Percentiles rank a stretch among this genome's conserved stretches.
phyloP scores from a whole-genome alignment of 805 yeast genomes.

The Vanderwaltozyma verrucispora region DNA sequence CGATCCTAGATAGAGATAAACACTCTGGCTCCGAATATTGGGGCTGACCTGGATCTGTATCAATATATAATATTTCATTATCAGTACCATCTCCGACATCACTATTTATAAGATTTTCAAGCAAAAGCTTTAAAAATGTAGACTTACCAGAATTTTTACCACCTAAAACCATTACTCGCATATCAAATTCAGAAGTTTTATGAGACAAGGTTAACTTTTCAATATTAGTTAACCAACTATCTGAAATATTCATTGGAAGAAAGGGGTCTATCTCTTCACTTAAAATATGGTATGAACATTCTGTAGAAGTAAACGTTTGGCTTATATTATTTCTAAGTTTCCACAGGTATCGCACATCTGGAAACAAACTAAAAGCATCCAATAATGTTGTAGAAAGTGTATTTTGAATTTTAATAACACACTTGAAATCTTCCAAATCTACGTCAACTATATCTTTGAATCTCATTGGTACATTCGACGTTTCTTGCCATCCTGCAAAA shows the following conservation, averaged over 20 bases:
- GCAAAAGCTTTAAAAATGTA: conserved; percentile 45
- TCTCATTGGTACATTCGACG: conserved; percentile 5
- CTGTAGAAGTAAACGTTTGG: conserved; percentile 2
- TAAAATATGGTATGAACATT: conserved; percentile 10
- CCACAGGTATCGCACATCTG: conserved; percentile 19
- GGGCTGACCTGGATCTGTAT: conserved; percentile 85
- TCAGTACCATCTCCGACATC: conserved; percentile 4
- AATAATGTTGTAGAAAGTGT: conserved; percentile 8
- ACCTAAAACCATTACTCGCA: conserved; percentile 31
- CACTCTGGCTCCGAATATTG: conserved; percentile 67
- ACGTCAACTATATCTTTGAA: conserved; percentile 4
- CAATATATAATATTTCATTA: conserved; percentile 37
- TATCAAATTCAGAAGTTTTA: conserved; percentile 14
- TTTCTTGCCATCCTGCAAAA: conserved; percentile 27
- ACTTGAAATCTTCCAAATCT: conserved; percentile 12
- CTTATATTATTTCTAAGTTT: conserved; percentile 5
- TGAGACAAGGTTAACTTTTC: conserved; percentile 17
- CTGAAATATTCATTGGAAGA: conserved; percentile 10
- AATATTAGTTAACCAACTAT: conserved; percentile 15
- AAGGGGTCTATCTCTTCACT: conserved; percentile 6
- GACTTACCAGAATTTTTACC: conserved; percentile 77
- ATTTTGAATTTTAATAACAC: conserved; percentile 16
- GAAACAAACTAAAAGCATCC: conserved; percentile 9
- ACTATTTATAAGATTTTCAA: conserved; percentile 34
- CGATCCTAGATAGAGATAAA: conserved; percentile 39